These are phyloP conservation scores for Hanseniaspora lindneri DNA, from an alignment of 805 yeast species.

Conservation along the genomic window DNA sequence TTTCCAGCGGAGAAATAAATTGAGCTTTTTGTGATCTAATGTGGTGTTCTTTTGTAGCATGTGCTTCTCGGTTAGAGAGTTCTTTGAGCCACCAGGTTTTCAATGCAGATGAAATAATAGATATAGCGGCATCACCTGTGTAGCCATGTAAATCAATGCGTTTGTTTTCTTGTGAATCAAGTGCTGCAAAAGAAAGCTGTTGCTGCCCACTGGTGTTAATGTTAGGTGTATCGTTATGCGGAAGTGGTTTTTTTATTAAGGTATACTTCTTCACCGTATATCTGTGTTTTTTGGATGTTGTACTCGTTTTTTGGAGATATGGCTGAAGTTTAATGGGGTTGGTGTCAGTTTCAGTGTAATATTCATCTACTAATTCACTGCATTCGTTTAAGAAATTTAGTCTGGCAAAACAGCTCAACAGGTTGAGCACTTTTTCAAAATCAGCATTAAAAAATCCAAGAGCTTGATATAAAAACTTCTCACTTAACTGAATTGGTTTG, in stretches of 20 bases:
- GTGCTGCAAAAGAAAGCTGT: too few species aligned
- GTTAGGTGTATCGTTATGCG: slow-evolving; percentile 17
- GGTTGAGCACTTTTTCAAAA: not conserved
- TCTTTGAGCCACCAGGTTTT: slow-evolving; percentile 57
- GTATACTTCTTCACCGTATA: not conserved
- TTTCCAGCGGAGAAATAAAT: slow-evolving; percentile 33
- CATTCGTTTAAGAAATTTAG: slow-evolving; percentile 14
- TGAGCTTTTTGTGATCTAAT: slow-evolving; percentile 27
- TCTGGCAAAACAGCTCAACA: not conserved
- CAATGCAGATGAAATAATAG: slow-evolving; percentile 30
- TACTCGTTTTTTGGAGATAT: not conserved
- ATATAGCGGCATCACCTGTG: slow-evolving; percentile 37
- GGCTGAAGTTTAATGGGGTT: too few species aligned
- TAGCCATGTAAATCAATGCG: slow-evolving; percentile 57
- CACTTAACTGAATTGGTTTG: too few species aligned
- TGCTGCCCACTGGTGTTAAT: too few species aligned
- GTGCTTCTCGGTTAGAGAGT: slow-evolving; percentile 31
- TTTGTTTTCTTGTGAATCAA: too few species aligned
- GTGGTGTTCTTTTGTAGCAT: slow-evolving; percentile 7
- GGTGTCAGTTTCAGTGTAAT: too few species aligned
- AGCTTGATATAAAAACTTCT: slow-evolving; percentile 14
- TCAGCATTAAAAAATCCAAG: slow-evolving; percentile 9
- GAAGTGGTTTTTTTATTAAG: not conserved
- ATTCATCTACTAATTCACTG: slow-evolving; percentile 21
- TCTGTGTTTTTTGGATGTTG: not conserved